Percentiles rank a stretch among this genome's conserved stretches.
These are phyloP conservation scores for Rosellinia necatrix DNA, from an alignment of 2,329 filamentous ascomycete species.

Conservation along the genomic window DNA sequence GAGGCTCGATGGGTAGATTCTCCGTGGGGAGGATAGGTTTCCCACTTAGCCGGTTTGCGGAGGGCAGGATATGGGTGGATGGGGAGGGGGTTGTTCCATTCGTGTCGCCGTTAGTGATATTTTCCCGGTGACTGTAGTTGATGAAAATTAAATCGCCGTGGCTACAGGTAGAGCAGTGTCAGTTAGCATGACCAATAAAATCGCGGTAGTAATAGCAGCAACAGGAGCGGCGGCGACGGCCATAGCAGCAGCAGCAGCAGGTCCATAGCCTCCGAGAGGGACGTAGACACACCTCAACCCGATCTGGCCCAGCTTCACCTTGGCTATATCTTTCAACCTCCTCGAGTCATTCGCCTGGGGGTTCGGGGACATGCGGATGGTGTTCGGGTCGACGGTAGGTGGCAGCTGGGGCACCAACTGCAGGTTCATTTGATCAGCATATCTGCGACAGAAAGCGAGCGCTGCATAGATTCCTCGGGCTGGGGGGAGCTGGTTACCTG, in stretches of 20 bases:
- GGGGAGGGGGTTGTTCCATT: constrained; percentile 43
- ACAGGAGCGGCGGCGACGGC: too few species aligned
- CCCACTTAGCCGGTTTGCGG: constrained; percentile 74
- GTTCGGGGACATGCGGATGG: constrained; percentile 65
- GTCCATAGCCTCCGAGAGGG: constrained; percentile 23
- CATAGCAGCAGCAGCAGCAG: background rate
- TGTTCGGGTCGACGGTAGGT: constrained; percentile 62
- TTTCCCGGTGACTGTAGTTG: constrained; percentile 68
- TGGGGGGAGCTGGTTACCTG: too few species aligned
- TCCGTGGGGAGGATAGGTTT: constrained; percentile 73
- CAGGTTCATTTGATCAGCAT: constrained; percentile 14
- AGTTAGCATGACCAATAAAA: too few species aligned
- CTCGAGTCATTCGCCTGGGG: constrained; percentile 64
- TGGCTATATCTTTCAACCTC: constrained; percentile 60
- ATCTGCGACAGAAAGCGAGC: too few species aligned
- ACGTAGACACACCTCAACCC: constrained; percentile 56
- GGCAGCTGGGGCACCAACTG: constrained; percentile 65
- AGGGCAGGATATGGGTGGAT: constrained; percentile 45
- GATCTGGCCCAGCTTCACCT: constrained; percentile 61
- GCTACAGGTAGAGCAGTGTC: constrained; percentile 49
- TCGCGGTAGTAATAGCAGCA: too few species aligned
- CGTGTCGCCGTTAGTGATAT: constrained; percentile 44
- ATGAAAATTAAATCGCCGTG: constrained; percentile 93
- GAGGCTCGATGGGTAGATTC: constrained; percentile 66
- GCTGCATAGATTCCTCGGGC: too few species aligned